Base-by-base conservation (phyloP, 495 filamentous ascomycete genomes). In the Terfezia claveryi region DNA sequence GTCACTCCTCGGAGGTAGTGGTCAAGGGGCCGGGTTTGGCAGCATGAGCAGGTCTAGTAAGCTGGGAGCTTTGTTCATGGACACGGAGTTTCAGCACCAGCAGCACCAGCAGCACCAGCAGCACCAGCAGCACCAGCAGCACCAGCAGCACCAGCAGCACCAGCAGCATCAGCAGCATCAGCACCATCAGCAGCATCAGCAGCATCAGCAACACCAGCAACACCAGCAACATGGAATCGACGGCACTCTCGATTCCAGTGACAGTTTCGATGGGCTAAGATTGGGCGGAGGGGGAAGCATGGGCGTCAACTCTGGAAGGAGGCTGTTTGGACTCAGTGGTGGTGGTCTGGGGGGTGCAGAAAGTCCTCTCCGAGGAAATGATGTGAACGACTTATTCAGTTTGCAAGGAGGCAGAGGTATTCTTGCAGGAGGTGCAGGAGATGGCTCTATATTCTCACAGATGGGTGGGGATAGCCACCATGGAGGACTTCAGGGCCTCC, bases 11-110 rank as follows among this genome's bases (percentile, higher is more conserved):
- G 76, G 80, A 57, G 70, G 74, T 23, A 56, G 71, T 14, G 69
- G 66, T 11, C 56, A 70, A 16, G 66, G 69, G 4, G 27, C 27
- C 27, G 68, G 71, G 17, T 64, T 71, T 12, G 66, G 74, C 51
- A 79, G 73, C 1, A 67, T 80, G 36, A 69, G 75, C 23, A 66
- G 89, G 54, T 79, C 78, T 0, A 89, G 85, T 68, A 92, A 86
- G 66, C 70, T 96, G 53, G 83, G 82, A 0, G 87, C 86, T 2
- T 73, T 98, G 41, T 94, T 98, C 63, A 46, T 46, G 41, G 41
- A 46, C 3, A 5, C 41, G 12, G 41, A 46, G 41, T 46, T 46
- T 20, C 87, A 89, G 81, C 85, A 91, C 65, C 85, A 87, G n/a
- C 84, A 88, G 63, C 82, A 86, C 74, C 81, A 77, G 36, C 73